Evolutionary conservation across 192 early-diverging fungal species (phyloP), one percentile per base, ranked within the genome.

Genomic region (Paraglomus occultum): DNA sequence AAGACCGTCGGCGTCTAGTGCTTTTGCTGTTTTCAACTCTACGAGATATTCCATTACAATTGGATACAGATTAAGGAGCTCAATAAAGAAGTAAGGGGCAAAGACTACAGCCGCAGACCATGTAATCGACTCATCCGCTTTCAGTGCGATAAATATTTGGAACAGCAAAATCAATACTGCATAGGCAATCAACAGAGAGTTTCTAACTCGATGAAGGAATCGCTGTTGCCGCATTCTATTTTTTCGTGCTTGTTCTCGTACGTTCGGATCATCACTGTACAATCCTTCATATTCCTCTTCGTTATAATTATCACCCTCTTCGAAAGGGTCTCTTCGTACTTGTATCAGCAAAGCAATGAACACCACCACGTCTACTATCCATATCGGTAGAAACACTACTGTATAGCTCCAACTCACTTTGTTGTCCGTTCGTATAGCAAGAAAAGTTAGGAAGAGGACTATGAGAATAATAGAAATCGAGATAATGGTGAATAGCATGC

Each of bases 351-450:
- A 48, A 18, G 79, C 53, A 22, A 86, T 67, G 1, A 73, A 74
- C 14, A 76, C 62, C 53, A 85, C 47, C 23, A 80, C 17, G 73
- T 93, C 87, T 43, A 91, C 73, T 12, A 93, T 80, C 87, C 91
- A 98, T 40, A 94, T 77, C 8, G 96, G 96, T 55, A 84, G 84
- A 75, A 93, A 94, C 6, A 94, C 91, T 5, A 87, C 82, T 8
- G 77, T 67, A 78, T 85, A 96, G 5, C 76, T 75, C 93, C 92
- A 94, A 39, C 54, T 61, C 42, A 88, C 83, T 50, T 80, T 80
- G 43, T 75, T 80, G 75, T 98, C 96, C 8, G 92, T 81, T 6
- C 88, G 79, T 46, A 87, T 82, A 6, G 93, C 82, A 43, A 98
- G 72, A 67, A 98, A 87, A 5, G 89, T 83, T 70, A 94, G 90